Base-by-base conservation (phyloP, 1,139 yeast genomes). In the Komagataea norvegica region DNA sequence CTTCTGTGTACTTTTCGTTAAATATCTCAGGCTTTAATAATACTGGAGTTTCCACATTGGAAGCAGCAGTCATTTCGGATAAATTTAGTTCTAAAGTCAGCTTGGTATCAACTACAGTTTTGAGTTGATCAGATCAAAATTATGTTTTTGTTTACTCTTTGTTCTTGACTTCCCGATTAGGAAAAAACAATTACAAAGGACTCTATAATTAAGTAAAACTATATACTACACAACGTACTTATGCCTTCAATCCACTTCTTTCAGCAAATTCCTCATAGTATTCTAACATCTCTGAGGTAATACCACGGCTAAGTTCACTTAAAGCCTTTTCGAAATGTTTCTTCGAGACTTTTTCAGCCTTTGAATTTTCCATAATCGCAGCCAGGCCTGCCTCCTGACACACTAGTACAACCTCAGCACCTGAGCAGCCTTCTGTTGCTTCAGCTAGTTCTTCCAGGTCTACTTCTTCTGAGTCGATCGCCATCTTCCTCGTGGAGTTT, bases 321-420 rank as follows among this genome's bases (percentile, higher is more conserved):
- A 89, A 55, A 0, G 95, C 96, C 42, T 67, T 69, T 23, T 73
- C 77, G 53, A 91, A 91, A 58, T 91, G 96, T 23, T 65, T 65
- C 45, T 65, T 65, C 20, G 61, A 59, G 2, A 91, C 95, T 9
- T 53, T 51, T 1, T 59, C 57, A 6, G 86, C 74, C 4, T 72
- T 64, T 11, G 72, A 61, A 47, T 83, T 65, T 49, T 86, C 96
- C 79, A 85, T 86, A 43, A 91, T 81, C 0, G 97, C 96, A 9
- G 85, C 75, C 24, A 91, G 65, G 3, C 98, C 98, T 0, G 97
- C 96, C 58, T 91, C 97, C 57, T 89, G 97, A 52, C 96, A 86
- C 19, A 89, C 61, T 28, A 88, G 70, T 0, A 89, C 94, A 24
- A 91, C 88, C 59, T 91, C 98, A 0, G 98, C 96, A 31, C 98